Base-by-base conservation (phyloP, 2,329 filamentous ascomycete genomes). In the Thelonectria rubi region DNA sequence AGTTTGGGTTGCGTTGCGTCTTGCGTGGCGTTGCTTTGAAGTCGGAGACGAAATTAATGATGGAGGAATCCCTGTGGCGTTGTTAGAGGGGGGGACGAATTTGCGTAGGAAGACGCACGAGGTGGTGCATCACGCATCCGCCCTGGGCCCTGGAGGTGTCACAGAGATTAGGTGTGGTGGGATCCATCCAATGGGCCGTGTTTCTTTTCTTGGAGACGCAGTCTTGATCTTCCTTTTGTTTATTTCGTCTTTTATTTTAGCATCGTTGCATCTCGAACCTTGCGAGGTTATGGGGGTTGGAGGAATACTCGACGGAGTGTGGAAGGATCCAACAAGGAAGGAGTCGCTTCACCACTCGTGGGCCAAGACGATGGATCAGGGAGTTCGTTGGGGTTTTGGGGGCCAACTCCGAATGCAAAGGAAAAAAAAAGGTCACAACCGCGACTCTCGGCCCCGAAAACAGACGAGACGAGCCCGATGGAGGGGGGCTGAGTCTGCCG, bases 141-240 rank as follows among this genome's bases (percentile, higher is more conserved):
- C 21, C 24, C 26, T 30, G 26, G 26, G 26, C 5, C 26, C 14
- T 15, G 34, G 26, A 30, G 26, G 34, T 15, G 34, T 37, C 15
- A 37, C 34, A 37, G 34, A 37, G 34, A 15, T 37, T 37, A 37
- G 11, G 34, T 37, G 34, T 10, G 11, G 15, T 37, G 12, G 34
- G 8, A 15, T 37, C 34, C 15, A 37, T 37, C 14, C n/a, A n/a
- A n/a, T n/a, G n/a, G 34, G 34, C 34, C 24, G 3, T 26, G 43
- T 55, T 49, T 40, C 46, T 56, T 49, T 55, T 55, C 32, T 55
- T 55, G 53, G 53, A 55, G 40, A 40, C n/a, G 20, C 10, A 21
- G 20, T 46, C 21, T 46, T 21, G 10, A 11, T 46, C 3, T 15
- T 47, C 21, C 24, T 14, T 17, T 21, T 11, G n/a, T n/a, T n/a